Evolutionary conservation across 768 basidiomycete genomes (phyloP).

Genomic region (Lactarius indigo): DNA sequence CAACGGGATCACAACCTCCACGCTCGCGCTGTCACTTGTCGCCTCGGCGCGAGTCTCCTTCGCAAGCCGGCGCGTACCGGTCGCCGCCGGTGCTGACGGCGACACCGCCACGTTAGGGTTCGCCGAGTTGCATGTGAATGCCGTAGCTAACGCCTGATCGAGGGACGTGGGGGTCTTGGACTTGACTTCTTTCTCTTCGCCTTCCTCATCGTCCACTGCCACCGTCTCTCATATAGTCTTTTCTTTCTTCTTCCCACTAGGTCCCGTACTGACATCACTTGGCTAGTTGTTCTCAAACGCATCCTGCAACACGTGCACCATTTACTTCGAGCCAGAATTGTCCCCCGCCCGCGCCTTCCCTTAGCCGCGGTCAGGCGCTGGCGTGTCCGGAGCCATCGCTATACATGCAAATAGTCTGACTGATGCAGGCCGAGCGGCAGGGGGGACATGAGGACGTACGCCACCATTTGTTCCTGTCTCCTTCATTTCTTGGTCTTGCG

Average conservation of each 20-base stretch:
- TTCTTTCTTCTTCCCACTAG: not conserved
- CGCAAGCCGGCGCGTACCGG: not conserved
- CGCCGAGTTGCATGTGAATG: constrained; percentile 14
- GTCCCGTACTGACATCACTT: not conserved
- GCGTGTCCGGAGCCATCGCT: not conserved
- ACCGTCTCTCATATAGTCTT: not conserved
- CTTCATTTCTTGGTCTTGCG: constrained; percentile 1
- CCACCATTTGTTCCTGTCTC: not conserved
- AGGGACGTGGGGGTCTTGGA: not conserved
- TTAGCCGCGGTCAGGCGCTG: not conserved
- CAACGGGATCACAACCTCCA: not conserved
- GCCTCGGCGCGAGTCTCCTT: not conserved
- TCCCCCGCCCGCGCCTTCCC: not conserved
- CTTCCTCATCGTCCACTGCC: not conserved
- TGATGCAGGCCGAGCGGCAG: not conserved
- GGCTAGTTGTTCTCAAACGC: constrained; percentile 14
- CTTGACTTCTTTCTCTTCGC: not conserved
- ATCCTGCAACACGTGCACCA: constrained; percentile 3
- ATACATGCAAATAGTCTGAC: not conserved
- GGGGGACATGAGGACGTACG: not conserved
- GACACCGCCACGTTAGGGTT: not conserved
- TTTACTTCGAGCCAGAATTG: not conserved
- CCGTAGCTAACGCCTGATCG: constrained; percentile 1
- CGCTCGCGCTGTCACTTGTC: not conserved
- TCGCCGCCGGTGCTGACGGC: not conserved